These are phyloP conservation scores for Naganishia randhawae DNA, from an alignment of 768 basidiomycete species.

Conservation along the genomic window DNA sequence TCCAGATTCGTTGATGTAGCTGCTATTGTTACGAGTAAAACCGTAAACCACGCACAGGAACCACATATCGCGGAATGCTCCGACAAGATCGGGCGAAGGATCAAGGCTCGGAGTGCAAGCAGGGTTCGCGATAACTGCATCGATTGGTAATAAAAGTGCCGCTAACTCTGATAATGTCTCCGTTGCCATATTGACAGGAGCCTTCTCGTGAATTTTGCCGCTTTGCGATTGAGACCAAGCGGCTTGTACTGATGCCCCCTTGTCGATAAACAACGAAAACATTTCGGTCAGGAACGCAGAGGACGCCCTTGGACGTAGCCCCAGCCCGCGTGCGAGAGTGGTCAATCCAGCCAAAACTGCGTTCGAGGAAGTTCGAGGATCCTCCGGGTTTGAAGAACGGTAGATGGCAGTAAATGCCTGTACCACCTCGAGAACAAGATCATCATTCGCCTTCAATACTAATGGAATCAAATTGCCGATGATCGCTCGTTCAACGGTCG, in stretches of 20 bases:
- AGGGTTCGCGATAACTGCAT: constrained; percentile 70
- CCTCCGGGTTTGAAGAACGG: constrained; percentile 79
- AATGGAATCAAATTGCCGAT: constrained; percentile 87
- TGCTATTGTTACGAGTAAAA: constrained; percentile 59
- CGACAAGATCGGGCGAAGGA: constrained; percentile 61
- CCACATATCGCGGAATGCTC: constrained; percentile 89
- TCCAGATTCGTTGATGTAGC: constrained; percentile 65
- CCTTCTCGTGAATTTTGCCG: neutral
- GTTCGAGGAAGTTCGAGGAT: constrained; percentile 81
- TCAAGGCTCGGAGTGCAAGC: constrained; percentile 63
- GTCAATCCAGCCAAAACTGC: constrained; percentile 92
- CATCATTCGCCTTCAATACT: constrained; percentile 70
- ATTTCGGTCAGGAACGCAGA: constrained; percentile 78
- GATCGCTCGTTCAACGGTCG: constrained; percentile 83
- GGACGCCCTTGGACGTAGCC: constrained; percentile 70
- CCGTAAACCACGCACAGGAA: constrained; percentile 83
- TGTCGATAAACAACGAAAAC: constrained; percentile 79
- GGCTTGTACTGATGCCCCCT: constrained; percentile 85
- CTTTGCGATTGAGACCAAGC: neutral
- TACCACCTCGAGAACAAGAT: constrained; percentile 76
- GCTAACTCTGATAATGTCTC: constrained; percentile 75
- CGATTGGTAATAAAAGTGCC: constrained; percentile 83
- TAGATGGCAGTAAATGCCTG: constrained; percentile 78
- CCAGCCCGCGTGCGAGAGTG: constrained; percentile 73
- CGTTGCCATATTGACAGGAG: constrained; percentile 22